A percentile compares a stretch with the other conserved stretches of the same genome.
Evolutionary conservation across 768 basidiomycete species (phyloP).

Genomic region (Mycena sanguinolenta): DNA sequence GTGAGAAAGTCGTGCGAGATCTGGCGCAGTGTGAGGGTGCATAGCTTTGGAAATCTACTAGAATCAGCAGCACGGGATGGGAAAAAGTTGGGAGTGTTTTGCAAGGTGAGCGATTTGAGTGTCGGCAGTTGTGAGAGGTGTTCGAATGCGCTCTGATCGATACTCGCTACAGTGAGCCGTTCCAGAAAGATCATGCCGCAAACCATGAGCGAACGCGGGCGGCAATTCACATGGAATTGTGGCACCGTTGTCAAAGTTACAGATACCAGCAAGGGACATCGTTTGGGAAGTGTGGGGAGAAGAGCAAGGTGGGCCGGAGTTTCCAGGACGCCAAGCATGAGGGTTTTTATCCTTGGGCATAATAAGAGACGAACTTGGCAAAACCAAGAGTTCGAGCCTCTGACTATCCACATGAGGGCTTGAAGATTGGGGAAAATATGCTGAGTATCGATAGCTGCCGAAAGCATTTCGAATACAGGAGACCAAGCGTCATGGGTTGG

Average conservation of each 20-base stretch:
- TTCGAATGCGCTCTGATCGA: not conserved
- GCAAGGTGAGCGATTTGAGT: not conserved
- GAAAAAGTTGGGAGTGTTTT: not conserved
- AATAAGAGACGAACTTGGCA: not conserved
- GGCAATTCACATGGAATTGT: not conserved
- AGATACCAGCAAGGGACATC: not conserved
- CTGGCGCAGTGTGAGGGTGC: no score
- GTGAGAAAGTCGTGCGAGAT: no score
- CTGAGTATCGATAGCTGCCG: not conserved
- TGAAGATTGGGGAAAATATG: slow-evolving; percentile 6
- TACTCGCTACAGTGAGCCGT: not conserved
- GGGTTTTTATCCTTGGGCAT: not conserved
- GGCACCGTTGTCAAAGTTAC: not conserved
- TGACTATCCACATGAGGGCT: not conserved
- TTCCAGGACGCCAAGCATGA: not conserved
- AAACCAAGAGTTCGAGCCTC: not conserved
- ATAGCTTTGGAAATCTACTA: no score
- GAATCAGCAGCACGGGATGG: no score
- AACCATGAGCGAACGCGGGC: not conserved
- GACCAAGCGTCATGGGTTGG: not conserved
- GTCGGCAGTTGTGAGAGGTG: not conserved
- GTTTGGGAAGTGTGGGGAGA: not conserved
- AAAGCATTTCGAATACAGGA: not conserved
- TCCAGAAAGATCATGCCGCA: not conserved
- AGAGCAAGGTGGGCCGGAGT: not conserved